Conservation (phyloP, 495 filamentous ascomycete genomes). For the Neurospora sp. region DNA sequence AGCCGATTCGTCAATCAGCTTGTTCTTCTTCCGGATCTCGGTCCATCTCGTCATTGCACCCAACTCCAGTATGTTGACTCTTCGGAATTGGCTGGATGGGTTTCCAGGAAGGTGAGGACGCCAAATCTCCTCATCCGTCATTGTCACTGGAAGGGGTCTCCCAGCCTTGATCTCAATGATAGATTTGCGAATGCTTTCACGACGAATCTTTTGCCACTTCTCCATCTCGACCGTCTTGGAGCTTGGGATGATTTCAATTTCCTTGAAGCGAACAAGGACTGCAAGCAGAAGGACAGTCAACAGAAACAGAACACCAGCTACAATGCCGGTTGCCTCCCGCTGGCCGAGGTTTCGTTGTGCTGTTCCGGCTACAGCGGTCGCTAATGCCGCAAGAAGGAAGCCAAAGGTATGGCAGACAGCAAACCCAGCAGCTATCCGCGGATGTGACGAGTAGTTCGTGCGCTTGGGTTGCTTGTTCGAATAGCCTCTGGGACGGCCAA, state of each 20-base stretch:
- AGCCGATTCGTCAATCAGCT: slow-evolving; percentile 38
- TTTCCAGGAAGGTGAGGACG: slow-evolving; percentile 58
- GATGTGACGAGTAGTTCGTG: slow-evolving; percentile 58
- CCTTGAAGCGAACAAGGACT: slow-evolving; percentile 51
- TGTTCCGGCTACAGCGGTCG: slow-evolving; percentile 51
- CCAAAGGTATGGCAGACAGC: slow-evolving; percentile 56
- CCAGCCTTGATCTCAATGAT: background rate
- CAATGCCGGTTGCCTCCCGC: slow-evolving; percentile 50
- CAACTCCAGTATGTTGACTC: slow-evolving; percentile 58
- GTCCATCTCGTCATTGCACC: slow-evolving; percentile 55
- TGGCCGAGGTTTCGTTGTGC: slow-evolving; percentile 55
- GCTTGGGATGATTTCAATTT: slow-evolving; percentile 55
- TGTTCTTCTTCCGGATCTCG: slow-evolving; percentile 59
- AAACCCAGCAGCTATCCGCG: slow-evolving; percentile 60
- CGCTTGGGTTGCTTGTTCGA: slow-evolving; percentile 41
- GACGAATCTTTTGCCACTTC: slow-evolving; percentile 33
- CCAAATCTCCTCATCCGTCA: slow-evolving; percentile 49
- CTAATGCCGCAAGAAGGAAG: slow-evolving; percentile 54
- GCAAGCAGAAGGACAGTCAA: slow-evolving; percentile 51
- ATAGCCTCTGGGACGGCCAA: slow-evolving; percentile 40
- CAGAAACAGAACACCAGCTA: slow-evolving; percentile 51
- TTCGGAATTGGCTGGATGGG: slow-evolving; percentile 51
- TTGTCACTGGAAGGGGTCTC: slow-evolving; percentile 17
- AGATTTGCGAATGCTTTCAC: slow-evolving; percentile 23
- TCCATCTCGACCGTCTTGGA: slow-evolving; percentile 43